phyloP scores from a whole-genome alignment of 257 asterid species.

The Salvia rosmarinus region DNA sequence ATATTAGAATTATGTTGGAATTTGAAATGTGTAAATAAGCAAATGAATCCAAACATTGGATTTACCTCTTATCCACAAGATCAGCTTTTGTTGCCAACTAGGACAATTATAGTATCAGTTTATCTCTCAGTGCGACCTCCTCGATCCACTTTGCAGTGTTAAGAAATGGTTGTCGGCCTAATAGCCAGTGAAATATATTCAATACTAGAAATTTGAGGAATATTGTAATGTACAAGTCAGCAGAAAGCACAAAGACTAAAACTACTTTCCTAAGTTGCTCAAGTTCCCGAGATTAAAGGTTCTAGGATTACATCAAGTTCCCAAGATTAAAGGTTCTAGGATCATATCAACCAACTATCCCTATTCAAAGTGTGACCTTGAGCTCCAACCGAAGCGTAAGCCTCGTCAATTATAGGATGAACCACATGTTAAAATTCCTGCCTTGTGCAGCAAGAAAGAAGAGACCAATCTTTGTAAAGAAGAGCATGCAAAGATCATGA shows the following conservation, averaged over 20 bases:
- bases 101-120: constrained; percentile 83
- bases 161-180: constrained; percentile 83
- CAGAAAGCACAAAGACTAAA: constrained; percentile 10
- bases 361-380: background rate
- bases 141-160: constrained; percentile 92
- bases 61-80: constrained; percentile 87
- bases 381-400: background rate
- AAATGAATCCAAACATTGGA: background rate
- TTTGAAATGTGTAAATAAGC: background rate
- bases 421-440: too few species aligned
- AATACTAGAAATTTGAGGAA: constrained; percentile 25
- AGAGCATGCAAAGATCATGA: constrained; percentile 17
- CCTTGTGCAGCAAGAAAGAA: constrained; percentile 14
- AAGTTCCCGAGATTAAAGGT: too few species aligned
- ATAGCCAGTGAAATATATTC: constrained; percentile 29
- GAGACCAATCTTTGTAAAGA: constrained; percentile 15
- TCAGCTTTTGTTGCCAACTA: constrained; percentile 94
- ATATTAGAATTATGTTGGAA: background rate
- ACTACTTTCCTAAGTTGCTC: background rate
- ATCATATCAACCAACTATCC: constrained; percentile 1
- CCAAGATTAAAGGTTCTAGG: background rate
- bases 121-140: constrained; percentile 97
- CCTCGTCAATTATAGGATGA: background rate
- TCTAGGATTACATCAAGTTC: too few species aligned
- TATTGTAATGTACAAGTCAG: constrained; percentile 4